Evolutionary conservation across 2,329 filamentous ascomycete genomes (phyloP).

Genomic region (Colletotrichum simmondsii): DNA sequence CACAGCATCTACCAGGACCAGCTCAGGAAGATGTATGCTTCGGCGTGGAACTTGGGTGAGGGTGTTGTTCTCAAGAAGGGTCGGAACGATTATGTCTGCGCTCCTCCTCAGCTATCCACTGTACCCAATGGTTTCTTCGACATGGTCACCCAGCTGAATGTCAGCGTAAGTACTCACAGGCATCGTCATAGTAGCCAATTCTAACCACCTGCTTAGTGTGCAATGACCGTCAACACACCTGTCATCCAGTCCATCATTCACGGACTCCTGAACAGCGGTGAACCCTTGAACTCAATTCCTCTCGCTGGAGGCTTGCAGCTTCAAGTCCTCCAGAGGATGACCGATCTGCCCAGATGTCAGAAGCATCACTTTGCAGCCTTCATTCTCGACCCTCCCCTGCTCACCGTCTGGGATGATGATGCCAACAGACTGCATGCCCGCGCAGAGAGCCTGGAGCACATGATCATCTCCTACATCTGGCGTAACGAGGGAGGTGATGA

Average conservation of each 20-base stretch:
- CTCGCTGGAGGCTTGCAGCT: conserved; percentile 67
- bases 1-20: conserved; percentile 35
- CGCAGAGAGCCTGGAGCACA: conserved; percentile 61
- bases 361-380: conserved; percentile 76
- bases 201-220: conserved; percentile 55
- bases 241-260: conserved; percentile 70
- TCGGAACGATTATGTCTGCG: conserved; percentile 59
- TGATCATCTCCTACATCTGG: conserved; percentile 70
- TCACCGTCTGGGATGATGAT: conserved; percentile 74
- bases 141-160: conserved; percentile 54
- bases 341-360: conserved; percentile 66
- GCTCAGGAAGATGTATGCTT: conserved; percentile 33
- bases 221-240: conserved; percentile 75
- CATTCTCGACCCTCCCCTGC: conserved; percentile 65
- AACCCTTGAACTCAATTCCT: conserved; percentile 62
- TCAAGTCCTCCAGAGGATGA: conserved; percentile 70
- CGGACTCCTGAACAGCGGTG: conserved; percentile 52
- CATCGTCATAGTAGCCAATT: not conserved
- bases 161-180: conserved; percentile 55
- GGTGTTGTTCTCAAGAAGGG: conserved; percentile 66
- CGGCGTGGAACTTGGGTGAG: conserved; percentile 51
- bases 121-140: conserved; percentile 60
- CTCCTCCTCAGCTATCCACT: conserved; percentile 41
- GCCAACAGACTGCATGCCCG: conserved; percentile 65
- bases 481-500: conserved; percentile 44